Evolutionary conservation across 2,329 filamentous ascomycete genomes (phyloP), one percentile per base, ranked within the genome.

Genomic region (Calonectria leucothoes): DNA sequence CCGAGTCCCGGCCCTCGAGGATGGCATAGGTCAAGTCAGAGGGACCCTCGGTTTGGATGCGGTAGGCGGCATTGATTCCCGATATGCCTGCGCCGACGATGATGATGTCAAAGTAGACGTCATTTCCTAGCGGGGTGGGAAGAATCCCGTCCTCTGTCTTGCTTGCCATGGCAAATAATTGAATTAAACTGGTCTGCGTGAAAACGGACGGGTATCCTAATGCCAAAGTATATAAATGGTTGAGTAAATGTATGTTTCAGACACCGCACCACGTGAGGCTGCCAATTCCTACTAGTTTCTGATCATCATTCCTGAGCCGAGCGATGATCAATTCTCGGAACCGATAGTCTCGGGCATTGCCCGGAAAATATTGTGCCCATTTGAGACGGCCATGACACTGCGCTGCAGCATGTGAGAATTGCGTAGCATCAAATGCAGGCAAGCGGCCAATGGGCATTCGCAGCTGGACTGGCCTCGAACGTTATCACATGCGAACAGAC

Each of bases 51-150:
- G 86, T 86, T 77, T 94, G 91, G 3, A 94, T 76, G 23, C 92
- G 90, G 78, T 95, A 95, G 11, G 90, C 93, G n/a, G 91, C 87
- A 78, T 95, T 94, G 84, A 95, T 93, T 66, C 94, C 94, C 12
- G 92, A 93, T 69, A 95, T 90, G 23, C 94, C 94, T 2, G 93
- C 93, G 23, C 94, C 94, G 70, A 95, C 84, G 77, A 95, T 90
- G 77, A 94, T 82, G 27, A 91, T 82, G 78, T 93, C 91, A 15
- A 67, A 52, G 25, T 52, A 39, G 12, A 27, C 14, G 17, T 48
- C 69, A 49, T 61, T 39, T 23, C 2, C 33, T 4, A 10, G 33
- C 27, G 27, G 10, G 15, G 11, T 3, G 8, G 35, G 15, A 7
- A 20, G 6, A 7, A 23, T 23, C 29, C 14, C 20, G 33, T 15